phyloP scores from a whole-genome alignment of 805 yeast species.

The Suhomyces canberraensis region DNA sequence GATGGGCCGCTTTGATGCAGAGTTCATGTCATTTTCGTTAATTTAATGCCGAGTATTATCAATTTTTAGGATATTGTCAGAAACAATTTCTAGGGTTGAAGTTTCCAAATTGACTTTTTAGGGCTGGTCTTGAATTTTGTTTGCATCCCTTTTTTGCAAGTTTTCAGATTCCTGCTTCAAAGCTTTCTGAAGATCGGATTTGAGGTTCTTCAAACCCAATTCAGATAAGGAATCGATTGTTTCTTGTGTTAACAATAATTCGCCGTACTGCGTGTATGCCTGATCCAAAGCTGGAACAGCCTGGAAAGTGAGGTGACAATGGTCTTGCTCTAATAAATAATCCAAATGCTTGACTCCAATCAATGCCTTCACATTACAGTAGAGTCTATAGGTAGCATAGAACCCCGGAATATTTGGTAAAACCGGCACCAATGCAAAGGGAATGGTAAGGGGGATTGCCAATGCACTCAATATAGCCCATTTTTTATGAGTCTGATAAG shows the following conservation, averaged over 20 bases:
- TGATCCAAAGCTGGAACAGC: slow-evolving; percentile 14
- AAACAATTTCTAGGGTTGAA: too few relatives aligned
- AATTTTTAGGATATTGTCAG: too few relatives aligned
- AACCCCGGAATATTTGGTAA: slow-evolving; percentile 92
- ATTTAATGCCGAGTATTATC: too few relatives aligned
- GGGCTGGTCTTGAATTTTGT: too few relatives aligned
- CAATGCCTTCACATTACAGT: slow-evolving; percentile 79
- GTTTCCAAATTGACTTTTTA: too few relatives aligned
- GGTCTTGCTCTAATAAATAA: slow-evolving; percentile 42
- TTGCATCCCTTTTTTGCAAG: too few relatives aligned
- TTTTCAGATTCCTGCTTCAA: slow-evolving; percentile 56
- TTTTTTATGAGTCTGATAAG: slow-evolving; percentile 52
- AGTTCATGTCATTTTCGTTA: too few relatives aligned
- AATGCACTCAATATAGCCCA: slow-evolving; percentile 51
- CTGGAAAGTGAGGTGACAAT: slow-evolving; percentile 13
- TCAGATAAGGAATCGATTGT: slow-evolving; percentile 45
- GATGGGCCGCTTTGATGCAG: too few relatives aligned
- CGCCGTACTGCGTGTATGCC: slow-evolving; percentile 9
- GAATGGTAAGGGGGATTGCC: slow-evolving; percentile 74
- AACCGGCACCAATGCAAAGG: slow-evolving; percentile 78
- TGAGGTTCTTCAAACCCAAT: slow-evolving; percentile 45
- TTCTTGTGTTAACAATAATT: slow-evolving; percentile 43
- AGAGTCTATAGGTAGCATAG: slow-evolving; percentile 74
- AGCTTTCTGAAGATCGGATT: slow-evolving; percentile 48
- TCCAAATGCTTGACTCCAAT: slow-evolving; percentile 69